Evolutionary conservation across 2,329 filamentous ascomycete species (phyloP).

Genomic region (Monascus ruber): DNA sequence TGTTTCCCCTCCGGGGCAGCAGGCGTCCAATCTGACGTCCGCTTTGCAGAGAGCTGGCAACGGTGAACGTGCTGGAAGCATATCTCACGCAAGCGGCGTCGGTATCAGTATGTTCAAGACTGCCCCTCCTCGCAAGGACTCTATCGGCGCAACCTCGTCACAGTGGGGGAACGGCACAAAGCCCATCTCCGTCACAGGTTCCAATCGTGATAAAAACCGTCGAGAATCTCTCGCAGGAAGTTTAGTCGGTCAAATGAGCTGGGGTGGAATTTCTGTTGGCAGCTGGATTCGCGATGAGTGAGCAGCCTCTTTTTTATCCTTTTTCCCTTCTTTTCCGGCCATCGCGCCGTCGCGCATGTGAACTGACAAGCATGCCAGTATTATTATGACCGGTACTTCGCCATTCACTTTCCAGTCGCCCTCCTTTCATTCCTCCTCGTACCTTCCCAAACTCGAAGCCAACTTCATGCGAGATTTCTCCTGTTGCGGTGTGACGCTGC

Average conservation of each 20-base stretch:
- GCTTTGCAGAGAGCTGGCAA: conserved; percentile 43
- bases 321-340: conserved; percentile 2
- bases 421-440: conserved; percentile 92
- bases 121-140: conserved; percentile 41
- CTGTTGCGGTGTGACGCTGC: conserved; percentile 81
- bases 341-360: not conserved
- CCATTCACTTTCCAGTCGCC: conserved; percentile 84
- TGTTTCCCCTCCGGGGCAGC: conserved; percentile 47
- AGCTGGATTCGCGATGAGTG: conserved; percentile 98
- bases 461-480: conserved; percentile 97
- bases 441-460: conserved; percentile 89
- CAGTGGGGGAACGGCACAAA: conserved; percentile 48
- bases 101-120: conserved; percentile 28
- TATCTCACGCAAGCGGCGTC: conserved; percentile 33
- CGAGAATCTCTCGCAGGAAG: conserved; percentile 52
- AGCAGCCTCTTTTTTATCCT: conserved; percentile 34
- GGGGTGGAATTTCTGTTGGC: conserved; percentile 90
- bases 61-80: conserved; percentile 30
- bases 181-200: conserved; percentile 48
- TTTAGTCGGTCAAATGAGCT: conserved; percentile 74
- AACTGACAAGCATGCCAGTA: conserved; percentile 44
- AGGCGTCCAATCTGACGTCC: conserved; percentile 53
- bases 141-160: conserved; percentile 37
- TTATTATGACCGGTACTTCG: conserved; percentile 94
- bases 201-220: conserved; percentile 39